These are phyloP conservation scores for Hirsutella rhossiliensis DNA, from an alignment of 2,329 filamentous ascomycete genomes.

Conservation along the genomic window DNA sequence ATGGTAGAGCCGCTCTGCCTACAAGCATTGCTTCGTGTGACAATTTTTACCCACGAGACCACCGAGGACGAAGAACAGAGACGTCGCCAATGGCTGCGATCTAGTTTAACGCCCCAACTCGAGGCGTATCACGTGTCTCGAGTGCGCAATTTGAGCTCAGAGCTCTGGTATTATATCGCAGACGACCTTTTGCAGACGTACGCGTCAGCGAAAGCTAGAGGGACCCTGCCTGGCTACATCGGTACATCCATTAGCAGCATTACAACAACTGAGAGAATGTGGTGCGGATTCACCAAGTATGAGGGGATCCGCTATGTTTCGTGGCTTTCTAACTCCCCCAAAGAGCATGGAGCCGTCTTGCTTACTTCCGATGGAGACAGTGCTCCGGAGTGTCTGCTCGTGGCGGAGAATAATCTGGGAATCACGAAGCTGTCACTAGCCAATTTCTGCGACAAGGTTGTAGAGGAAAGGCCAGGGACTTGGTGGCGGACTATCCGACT, in stretches of 20 bases:
- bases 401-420: constrained; percentile 1
- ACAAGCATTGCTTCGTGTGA: not conserved
- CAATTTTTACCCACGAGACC: not conserved
- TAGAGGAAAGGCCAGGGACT: not conserved
- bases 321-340: not conserved
- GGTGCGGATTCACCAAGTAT: constrained; percentile 1
- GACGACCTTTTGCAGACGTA: not conserved
- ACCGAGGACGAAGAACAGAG: not conserved
- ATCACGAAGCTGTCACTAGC: not conserved
- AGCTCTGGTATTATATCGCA: constrained; percentile 1
- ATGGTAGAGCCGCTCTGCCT: not conserved
- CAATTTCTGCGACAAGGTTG: not conserved
- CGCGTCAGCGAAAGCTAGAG: not conserved
- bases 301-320: constrained; percentile 1
- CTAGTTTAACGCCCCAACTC: not conserved
- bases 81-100: constrained; percentile 1
- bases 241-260: not conserved
- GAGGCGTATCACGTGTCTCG: not conserved
- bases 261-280: not conserved
- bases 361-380: not conserved
- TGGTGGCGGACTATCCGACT: constrained; percentile 3
- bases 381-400: not conserved
- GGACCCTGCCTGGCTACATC: not conserved
- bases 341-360: not conserved
- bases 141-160: not conserved